Evolutionary conservation across 305 asterid genomes (phyloP), one percentile per base, ranked within the genome.

Genomic region (Fraxinus albicans): DNA sequence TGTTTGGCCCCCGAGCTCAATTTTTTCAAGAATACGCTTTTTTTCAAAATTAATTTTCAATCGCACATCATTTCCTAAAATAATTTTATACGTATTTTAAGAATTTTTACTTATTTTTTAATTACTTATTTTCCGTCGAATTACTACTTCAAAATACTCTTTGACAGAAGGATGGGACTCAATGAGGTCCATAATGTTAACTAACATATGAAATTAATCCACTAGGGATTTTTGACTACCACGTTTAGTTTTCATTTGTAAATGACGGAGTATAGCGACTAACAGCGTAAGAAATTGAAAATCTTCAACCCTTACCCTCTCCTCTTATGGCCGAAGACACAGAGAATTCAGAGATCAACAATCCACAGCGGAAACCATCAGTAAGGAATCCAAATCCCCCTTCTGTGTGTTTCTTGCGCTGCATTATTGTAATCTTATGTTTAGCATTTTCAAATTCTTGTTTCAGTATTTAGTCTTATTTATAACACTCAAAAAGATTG

Each of bases 281-380:
- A 47, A 47, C 6, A 4, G 19, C 19, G 19, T 8, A 4, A 47
- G 58, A 47, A 47, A 47, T 8, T 47, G 76, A 81, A 79, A 58
- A 72, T 80, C 78, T 31, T 80, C 53, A 0, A 9, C 6, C 38
- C 31, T 47, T 55, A 23, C 40, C 55, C 17, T 3, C 17, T 27
- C 76, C 83, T 74, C 29, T 85, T 58, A 89, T 88, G 92, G 88
- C 85, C 13, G 89, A 88, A n/a, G 85, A 42, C 33, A 84, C 73
- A 72, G 88, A 85, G 2, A 85, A 78, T 76, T 19, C 86, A 73
- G 84, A 83, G 75, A 86, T 82, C 86, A 84, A 85, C 76, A 77
- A 38, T 73, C 60, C 88, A n/a, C 79, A 19, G 21, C 82, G 55
- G 65, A 69, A 89, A 80, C 88, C 35, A 76, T 83, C 87, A 27